A percentile compares a stretch with the other conserved stretches of the same genome.
Conservation (phyloP, 2,329 filamentous ascomycete genomes). For the Colletotrichum orchidophilum region DNA sequence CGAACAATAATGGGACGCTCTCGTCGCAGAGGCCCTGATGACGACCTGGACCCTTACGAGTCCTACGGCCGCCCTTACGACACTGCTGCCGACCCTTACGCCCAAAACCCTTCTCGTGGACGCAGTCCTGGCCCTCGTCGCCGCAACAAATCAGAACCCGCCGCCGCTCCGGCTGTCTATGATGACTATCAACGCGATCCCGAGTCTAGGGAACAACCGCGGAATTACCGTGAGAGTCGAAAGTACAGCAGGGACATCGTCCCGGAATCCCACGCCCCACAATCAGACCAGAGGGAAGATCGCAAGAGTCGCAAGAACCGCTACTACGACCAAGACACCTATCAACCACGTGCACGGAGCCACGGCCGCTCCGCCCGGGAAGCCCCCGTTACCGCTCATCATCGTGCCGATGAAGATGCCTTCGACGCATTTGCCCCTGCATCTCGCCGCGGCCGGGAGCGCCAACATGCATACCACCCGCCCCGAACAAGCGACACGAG, state of each 20-base stretch:
- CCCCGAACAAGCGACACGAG: constrained; percentile 33
- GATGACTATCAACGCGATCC: not conserved
- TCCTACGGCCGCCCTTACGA: constrained; percentile 1
- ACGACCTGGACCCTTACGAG: constrained; percentile 9
- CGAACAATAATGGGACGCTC: constrained; percentile 17
- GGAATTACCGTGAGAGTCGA: not conserved
- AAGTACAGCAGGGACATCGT: not conserved
- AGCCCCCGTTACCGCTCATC: not conserved
- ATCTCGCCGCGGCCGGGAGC: constrained; percentile 20
- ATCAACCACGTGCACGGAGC: constrained; percentile 7
- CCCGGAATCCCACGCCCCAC: not conserved
- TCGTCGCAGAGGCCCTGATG: constrained; percentile 11
- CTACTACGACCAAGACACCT: constrained; percentile 4
- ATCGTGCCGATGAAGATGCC: constrained; percentile 3
- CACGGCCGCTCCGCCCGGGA: constrained; percentile 6
- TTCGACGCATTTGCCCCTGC: constrained; percentile 7
- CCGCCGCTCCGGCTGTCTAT: not conserved
- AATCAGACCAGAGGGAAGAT: not conserved
- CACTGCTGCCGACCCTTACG: not conserved
- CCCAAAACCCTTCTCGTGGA: constrained; percentile 7
- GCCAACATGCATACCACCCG: constrained; percentile 28
- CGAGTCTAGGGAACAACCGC: not conserved
- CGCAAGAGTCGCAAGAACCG: not conserved
- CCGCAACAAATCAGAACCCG: constrained; percentile 22
- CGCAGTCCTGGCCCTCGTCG: constrained; percentile 24